Conservation (phyloP, 1,139 yeast genomes). For the Pneumocystis murina region DNA sequence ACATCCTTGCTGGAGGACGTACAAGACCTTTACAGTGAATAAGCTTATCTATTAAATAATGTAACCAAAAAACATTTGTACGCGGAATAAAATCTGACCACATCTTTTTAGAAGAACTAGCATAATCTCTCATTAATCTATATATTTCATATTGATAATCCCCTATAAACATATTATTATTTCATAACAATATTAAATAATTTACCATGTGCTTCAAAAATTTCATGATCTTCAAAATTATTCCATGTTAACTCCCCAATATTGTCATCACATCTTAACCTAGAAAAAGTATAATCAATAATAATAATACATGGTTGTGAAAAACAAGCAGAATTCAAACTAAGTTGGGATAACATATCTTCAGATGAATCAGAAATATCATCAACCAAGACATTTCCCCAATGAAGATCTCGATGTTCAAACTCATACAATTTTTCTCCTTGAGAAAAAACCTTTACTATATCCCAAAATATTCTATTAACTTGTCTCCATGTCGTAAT, state of each 20-base stretch:
- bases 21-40: conserved; percentile 26
- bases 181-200: neutral
- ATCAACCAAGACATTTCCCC: conserved; percentile 39
- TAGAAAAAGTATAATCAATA: conserved; percentile 43
- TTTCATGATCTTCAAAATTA: conserved; percentile 34
- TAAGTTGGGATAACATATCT: conserved; percentile 1
- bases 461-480: conserved; percentile 37
- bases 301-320: conserved; percentile 29
- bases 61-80: conserved; percentile 39
- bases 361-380: conserved; percentile 4
- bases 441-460: conserved; percentile 33
- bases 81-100: conserved; percentile 31
- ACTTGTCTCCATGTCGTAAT: conserved; percentile 40
- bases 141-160: conserved; percentile 41
- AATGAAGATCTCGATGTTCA: conserved; percentile 54
- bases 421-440: conserved; percentile 40
- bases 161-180: conserved; percentile 18
- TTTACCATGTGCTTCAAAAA: conserved; percentile 31
- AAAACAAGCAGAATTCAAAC: conserved; percentile 1
- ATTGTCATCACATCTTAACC: conserved; percentile 25
- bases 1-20: conserved; percentile 10
- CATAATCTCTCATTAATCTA: conserved; percentile 30
- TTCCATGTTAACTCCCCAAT: conserved; percentile 19
- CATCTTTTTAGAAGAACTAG: conserved; percentile 11
- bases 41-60: conserved; percentile 32